Conservation (phyloP, 805 yeast species). For the Ogataea pignaliae region DNA sequence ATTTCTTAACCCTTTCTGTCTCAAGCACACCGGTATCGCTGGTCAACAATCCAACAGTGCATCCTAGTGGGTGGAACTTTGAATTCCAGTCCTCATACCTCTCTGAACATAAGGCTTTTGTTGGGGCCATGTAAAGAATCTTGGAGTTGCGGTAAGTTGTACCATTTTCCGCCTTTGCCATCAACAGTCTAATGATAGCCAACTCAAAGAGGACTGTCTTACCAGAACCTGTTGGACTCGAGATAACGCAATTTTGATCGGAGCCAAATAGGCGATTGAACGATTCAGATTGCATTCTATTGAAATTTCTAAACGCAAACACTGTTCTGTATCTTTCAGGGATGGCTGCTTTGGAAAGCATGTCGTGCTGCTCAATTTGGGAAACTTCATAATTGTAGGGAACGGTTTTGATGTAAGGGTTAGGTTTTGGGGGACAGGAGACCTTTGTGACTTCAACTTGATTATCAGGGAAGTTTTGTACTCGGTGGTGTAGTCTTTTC, state of each 20-base stretch:
- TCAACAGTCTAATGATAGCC: constrained; percentile 38
- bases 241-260: constrained; percentile 40
- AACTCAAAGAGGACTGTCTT: constrained; percentile 53
- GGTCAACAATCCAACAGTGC: constrained; percentile 48
- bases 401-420: too few species aligned
- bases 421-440: too few species aligned
- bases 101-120: constrained; percentile 53
- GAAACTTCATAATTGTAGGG: too few species aligned
- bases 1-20: constrained; percentile 40
- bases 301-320: constrained; percentile 36
- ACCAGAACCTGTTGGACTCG: constrained; percentile 60
- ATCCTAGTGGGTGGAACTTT: constrained; percentile 33
- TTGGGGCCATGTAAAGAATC: constrained; percentile 53
- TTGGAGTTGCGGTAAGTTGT: constrained; percentile 22
- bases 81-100: constrained; percentile 42
- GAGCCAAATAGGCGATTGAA: constrained; percentile 34
- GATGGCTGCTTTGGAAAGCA: constrained; percentile 14
- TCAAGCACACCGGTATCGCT: constrained; percentile 48
- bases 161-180: constrained; percentile 19
- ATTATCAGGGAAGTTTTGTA: too few species aligned
- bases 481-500: too few species aligned
- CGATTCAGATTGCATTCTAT: constrained; percentile 47
- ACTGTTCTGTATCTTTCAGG: constrained; percentile 35
- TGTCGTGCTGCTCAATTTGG: too few species aligned
- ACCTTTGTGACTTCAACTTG: too few species aligned